A percentile compares a stretch with the other conserved stretches of the same genome.
These are phyloP conservation scores for Escovopsis sp. DNA, from an alignment of 2,329 filamentous ascomycete genomes.

Conservation along the genomic window DNA sequence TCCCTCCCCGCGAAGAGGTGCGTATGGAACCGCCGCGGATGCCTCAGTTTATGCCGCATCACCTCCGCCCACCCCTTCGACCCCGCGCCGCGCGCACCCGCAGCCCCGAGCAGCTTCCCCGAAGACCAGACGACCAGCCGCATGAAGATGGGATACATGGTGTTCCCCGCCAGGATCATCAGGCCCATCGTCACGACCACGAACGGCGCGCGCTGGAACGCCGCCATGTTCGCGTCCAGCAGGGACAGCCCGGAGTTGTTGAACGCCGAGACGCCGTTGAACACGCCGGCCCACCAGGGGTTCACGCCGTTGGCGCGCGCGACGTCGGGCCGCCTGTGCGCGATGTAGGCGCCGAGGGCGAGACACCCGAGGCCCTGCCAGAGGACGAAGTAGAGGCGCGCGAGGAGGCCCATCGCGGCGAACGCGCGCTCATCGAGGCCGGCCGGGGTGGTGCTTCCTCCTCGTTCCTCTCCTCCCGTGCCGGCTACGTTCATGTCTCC, in stretches of 20 bases:
- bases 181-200: conserved; percentile 38
- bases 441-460: too few species aligned
- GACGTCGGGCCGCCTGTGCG: conserved; percentile 31
- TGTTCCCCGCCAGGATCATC: conserved; percentile 50
- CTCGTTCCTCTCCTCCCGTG: too few species aligned
- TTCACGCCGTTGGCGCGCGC: conserved; percentile 42
- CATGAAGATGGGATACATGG: conserved; percentile 49
- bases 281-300: conserved; percentile 55
- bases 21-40: neutral
- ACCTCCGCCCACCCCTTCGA: neutral
- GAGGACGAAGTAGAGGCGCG: conserved; percentile 43
- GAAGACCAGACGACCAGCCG: conserved; percentile 43
- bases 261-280: conserved; percentile 54
- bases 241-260: conserved; percentile 60
- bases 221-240: conserved; percentile 50
- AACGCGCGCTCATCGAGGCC: conserved; percentile 44
- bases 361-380: conserved; percentile 46
- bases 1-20: neutral
- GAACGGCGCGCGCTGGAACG: conserved; percentile 39
- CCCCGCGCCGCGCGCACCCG: neutral
- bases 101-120: neutral
- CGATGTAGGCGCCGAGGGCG: conserved; percentile 48
- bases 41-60: neutral
- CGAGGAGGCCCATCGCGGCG: conserved; percentile 40
- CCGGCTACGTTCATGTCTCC: too few species aligned